A percentile compares a stretch with the other conserved stretches of the same genome.
phyloP scores from a whole-genome alignment of 805 yeast genomes.

The Candida andamanensis region DNA sequence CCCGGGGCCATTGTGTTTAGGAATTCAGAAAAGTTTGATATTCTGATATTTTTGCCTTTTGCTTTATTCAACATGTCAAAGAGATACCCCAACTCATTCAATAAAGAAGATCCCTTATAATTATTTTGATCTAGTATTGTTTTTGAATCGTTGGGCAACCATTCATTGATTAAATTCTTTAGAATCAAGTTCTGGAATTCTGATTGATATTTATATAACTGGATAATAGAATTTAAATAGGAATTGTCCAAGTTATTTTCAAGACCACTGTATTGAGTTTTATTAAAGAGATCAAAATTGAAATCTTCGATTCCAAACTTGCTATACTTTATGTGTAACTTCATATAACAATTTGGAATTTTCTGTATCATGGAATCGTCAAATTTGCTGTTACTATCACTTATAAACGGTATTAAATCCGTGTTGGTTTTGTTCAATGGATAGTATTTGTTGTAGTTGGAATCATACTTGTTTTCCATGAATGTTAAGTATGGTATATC shows the following conservation, averaged over 20 bases:
- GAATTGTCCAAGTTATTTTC: slow-evolving; percentile 83
- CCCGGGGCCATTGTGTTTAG: slow-evolving; percentile 42
- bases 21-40: slow-evolving; percentile 64
- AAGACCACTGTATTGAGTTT: slow-evolving; percentile 68
- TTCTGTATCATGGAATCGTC: slow-evolving; percentile 9
- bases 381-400: slow-evolving; percentile 8
- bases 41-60: slow-evolving; percentile 69
- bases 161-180: slow-evolving; percentile 45
- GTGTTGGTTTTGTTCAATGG: slow-evolving; percentile 11
- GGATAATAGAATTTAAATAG: slow-evolving; percentile 67
- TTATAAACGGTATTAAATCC: slow-evolving; percentile 10
- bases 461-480: slow-evolving; percentile 11
- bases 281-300: slow-evolving; percentile 81
- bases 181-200: slow-evolving; percentile 63
- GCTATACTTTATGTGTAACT: slow-evolving; percentile 74
- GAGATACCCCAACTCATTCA: slow-evolving; percentile 82
- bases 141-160: slow-evolving; percentile 38
- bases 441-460: slow-evolving; percentile 10
- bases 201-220: slow-evolving; percentile 74
- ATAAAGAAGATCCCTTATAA: slow-evolving; percentile 46
- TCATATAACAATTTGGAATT: slow-evolving; percentile 71
- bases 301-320: slow-evolving; percentile 92
- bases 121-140: slow-evolving; percentile 22
- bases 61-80: slow-evolving; percentile 90
- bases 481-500: slow-evolving; percentile 12